Evolutionary conservation across 805 yeast genomes (phyloP), one percentile per base, ranked within the genome.

Genomic region (Wickerhamiella parazyma): DNA sequence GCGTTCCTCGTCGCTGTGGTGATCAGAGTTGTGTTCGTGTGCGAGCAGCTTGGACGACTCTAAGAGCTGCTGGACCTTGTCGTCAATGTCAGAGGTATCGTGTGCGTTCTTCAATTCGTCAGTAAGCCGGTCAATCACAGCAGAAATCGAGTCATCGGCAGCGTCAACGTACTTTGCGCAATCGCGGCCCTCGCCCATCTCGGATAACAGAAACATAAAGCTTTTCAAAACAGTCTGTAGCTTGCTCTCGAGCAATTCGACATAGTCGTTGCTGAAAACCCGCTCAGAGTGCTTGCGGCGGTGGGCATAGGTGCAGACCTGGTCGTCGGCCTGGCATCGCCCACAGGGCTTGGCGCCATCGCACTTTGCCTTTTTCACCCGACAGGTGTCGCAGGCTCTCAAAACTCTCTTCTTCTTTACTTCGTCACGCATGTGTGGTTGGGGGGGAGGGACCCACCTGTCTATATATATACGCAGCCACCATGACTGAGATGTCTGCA

Each of bases 261-360:
- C 45, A 22, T 43, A 43, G 11, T 36, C 45, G 8, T 24, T 33
- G 29, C 38, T 38, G 12, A 43, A 38, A 4, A 38, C 42, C 3
- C 42, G 33, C 25, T 37, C 45, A n/a, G 25, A n/a, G 5, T 43
- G 41, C 28, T 36, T 36, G 19, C 38, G 19, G 20, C 38, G 37
- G 21, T 43, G 45, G 12, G 45, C 34, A 22, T 37, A 43, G 22
- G 45, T 43, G 36, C 45, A 43, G 6, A 37, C 42, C 18, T 38
- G 45, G 28, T 43, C 31, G 17, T 38, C 42, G 11, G 42, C 17
- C 5, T n/a, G 33, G 37, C 45, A 43, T 5, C 45, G 41, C 4
- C 14, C 19, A 24, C 45, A 43, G 24, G 45, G 45, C n/a, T 38
- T 43, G 16, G 18, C 17, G n/a, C 45, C 45, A 17, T 43, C 45